Conservation (phyloP, 2,329 filamentous ascomycete species). For the Botrytis aclada region DNA sequence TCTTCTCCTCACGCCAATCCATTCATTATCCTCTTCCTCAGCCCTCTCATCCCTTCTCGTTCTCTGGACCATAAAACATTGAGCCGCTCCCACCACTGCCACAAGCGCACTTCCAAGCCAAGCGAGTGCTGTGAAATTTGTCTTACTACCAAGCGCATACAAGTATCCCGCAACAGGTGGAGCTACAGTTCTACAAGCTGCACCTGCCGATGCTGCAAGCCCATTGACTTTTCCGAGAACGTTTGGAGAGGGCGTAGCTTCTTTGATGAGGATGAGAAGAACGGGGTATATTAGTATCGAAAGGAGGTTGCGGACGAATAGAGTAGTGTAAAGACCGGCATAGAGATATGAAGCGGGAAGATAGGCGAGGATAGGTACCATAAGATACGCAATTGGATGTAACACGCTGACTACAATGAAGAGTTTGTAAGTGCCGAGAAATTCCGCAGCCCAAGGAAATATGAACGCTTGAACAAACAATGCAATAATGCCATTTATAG, state of each 20-base stretch:
- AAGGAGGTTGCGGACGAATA: constrained; percentile 54
- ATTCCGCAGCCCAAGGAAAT: constrained; percentile 58
- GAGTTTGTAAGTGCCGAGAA: constrained; percentile 54
- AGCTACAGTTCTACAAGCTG: constrained; percentile 64
- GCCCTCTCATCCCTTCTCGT: constrained; percentile 19
- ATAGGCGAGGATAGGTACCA: constrained; percentile 57
- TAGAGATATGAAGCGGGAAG: constrained; percentile 51
- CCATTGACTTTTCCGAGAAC: constrained; percentile 65
- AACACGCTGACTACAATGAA: constrained; percentile 57
- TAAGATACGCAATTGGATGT: constrained; percentile 59
- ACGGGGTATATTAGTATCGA: constrained; percentile 63
- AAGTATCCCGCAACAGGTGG: constrained; percentile 63
- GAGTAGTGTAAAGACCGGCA: constrained; percentile 52
- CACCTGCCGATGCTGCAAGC: constrained; percentile 61
- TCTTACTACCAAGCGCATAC: constrained; percentile 57
- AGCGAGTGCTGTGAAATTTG: constrained; percentile 58
- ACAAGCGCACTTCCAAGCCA: constrained; percentile 62
- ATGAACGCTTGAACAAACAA: constrained; percentile 58
- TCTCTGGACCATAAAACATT: constrained; percentile 49
- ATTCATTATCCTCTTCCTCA: constrained; percentile 15
- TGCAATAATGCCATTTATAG: constrained; percentile 56
- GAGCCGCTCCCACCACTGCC: constrained; percentile 55
- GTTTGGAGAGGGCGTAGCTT: constrained; percentile 55
- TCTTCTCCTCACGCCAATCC: neutral
- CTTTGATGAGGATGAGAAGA: constrained; percentile 65